Evolutionary conservation across 768 basidiomycete genomes (phyloP).

Genomic region (Lyophyllum atratum): DNA sequence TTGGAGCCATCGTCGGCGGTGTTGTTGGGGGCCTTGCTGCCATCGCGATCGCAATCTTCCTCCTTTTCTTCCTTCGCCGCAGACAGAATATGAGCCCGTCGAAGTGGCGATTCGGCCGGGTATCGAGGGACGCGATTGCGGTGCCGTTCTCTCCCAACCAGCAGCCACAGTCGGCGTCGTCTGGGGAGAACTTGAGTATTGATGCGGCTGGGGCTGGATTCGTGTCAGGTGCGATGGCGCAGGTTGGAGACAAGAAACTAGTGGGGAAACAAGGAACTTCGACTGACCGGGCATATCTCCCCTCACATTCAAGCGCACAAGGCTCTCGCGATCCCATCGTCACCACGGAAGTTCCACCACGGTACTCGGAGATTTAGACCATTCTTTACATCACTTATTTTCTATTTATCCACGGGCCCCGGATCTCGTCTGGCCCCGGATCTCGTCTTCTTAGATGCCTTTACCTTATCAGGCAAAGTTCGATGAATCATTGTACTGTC

Average conservation of each 20-base stretch:
- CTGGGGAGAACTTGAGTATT: no score
- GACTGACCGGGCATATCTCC: not conserved
- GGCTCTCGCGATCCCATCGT: not conserved
- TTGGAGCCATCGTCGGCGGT: constrained; percentile 1
- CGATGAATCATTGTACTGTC: no score
- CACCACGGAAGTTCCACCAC: not conserved
- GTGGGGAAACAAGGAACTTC: not conserved
- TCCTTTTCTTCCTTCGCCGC: not conserved
- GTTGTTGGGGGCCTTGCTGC: not conserved
- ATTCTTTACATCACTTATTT: not conserved
- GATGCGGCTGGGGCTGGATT: not conserved
- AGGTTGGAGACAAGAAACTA: not conserved
- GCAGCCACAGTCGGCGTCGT: not conserved
- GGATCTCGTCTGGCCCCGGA: no score
- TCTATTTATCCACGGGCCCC: not conserved
- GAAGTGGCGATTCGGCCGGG: not conserved
- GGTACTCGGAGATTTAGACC: not conserved
- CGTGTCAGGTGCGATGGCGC: not conserved
- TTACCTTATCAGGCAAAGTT: no score
- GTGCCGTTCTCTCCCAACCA: not conserved
- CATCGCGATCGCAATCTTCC: not conserved
- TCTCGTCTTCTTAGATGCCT: no score
- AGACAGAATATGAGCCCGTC: not conserved
- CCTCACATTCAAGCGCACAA: not conserved
- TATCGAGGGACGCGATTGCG: not conserved